These are phyloP conservation scores for Phytophthora syringae DNA, from an alignment of 352 stramenopile species.

Conservation along the genomic window DNA sequence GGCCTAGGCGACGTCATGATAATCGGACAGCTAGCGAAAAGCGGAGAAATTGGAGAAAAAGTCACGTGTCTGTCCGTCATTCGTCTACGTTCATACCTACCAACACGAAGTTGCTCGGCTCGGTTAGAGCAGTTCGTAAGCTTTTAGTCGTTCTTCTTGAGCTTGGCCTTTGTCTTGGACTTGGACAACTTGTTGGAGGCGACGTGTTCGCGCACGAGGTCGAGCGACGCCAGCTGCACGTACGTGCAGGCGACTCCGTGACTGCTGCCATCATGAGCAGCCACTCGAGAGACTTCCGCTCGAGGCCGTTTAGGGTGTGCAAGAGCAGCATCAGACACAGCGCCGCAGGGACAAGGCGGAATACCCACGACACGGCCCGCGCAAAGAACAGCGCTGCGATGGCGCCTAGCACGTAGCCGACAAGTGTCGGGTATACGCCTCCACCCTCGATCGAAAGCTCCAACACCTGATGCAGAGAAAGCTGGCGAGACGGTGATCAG, in stretches of 20 bases:
- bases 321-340: slow-evolving; percentile 36
- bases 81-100: slow-evolving; percentile 20
- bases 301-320: slow-evolving; percentile 25
- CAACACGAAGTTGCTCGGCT: not conserved
- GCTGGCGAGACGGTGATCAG: slow-evolving; percentile 19
- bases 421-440: slow-evolving; percentile 61
- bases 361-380: slow-evolving; percentile 19
- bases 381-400: slow-evolving; percentile 47
- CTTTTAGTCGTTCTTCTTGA: slow-evolving; percentile 45
- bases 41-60: slow-evolving; percentile 2
- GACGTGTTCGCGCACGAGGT: slow-evolving; percentile 59
- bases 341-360: slow-evolving; percentile 25
- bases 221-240: slow-evolving; percentile 58
- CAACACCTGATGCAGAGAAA: slow-evolving; percentile 51
- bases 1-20: slow-evolving; percentile 2
- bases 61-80: not conserved
- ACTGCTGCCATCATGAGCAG: slow-evolving; percentile 43
- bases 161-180: slow-evolving; percentile 22
- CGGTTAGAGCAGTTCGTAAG: not conserved
- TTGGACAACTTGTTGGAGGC: slow-evolving; percentile 26
- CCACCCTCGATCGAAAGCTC: slow-evolving; percentile 60
- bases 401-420: slow-evolving; percentile 60
- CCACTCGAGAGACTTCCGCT: slow-evolving; percentile 39
- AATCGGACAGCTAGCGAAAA: not conserved
- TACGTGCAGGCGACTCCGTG: slow-evolving; percentile 64